Evolutionary conservation across 1,284 basidiomycete genomes (phyloP).

Genomic region (Macrocybe sp.): DNA sequence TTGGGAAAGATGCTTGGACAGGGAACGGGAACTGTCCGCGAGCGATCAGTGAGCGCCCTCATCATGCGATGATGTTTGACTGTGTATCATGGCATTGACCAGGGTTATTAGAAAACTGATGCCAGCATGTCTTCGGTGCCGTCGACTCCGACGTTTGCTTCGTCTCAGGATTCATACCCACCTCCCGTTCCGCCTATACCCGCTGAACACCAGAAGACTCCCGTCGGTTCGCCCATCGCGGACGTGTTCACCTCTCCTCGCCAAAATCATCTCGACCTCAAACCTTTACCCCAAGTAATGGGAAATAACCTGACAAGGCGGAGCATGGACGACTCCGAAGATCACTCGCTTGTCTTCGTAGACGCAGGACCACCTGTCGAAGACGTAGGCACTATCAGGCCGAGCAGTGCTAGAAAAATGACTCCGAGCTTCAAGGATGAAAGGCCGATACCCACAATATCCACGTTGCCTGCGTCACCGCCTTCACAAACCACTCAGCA

Average conservation of each 20-base stretch:
- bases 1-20: conserved; percentile 72
- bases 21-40: conserved; percentile 42
- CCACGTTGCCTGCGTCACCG: conserved; percentile 29
- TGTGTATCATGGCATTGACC: conserved; percentile 40
- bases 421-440: no score
- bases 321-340: conserved; percentile 38
- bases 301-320: conserved; percentile 28
- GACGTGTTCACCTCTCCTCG: conserved; percentile 46
- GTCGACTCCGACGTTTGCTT: conserved; percentile 23
- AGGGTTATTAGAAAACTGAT: conserved; percentile 40
- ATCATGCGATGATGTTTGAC: conserved; percentile 12
- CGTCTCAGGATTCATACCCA: conserved; percentile 37
- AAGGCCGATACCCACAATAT: no score
- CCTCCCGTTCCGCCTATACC: conserved; percentile 74
- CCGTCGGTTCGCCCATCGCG: conserved; percentile 38
- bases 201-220: conserved; percentile 32
- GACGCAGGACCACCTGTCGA: conserved; percentile 29
- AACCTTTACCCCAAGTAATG: conserved; percentile 61
- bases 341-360: conserved; percentile 52
- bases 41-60: conserved; percentile 56
- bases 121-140: conserved; percentile 22
- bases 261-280: conserved; percentile 38
- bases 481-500: conserved; percentile 23
- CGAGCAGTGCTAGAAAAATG: no score
- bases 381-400: conserved; percentile 11